Evolutionary conservation across 768 basidiomycete genomes (phyloP).

Genomic region (Grammothele lineata): DNA sequence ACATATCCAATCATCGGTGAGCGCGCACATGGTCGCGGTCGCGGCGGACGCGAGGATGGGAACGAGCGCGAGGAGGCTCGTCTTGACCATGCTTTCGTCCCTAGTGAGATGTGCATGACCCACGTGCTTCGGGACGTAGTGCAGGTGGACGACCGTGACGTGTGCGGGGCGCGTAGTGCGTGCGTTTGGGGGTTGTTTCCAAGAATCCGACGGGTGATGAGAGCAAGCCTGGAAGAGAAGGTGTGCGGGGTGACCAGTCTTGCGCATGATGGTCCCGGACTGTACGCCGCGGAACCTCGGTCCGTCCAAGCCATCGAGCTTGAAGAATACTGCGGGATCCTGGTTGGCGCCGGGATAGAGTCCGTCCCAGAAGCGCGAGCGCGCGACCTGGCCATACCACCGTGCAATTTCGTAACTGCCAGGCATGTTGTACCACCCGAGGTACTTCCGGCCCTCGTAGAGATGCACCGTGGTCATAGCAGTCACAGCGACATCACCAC

Average conservation of each 20-base stretch:
- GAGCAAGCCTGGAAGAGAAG: no score
- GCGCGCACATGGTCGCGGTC: slow-evolving; percentile 2
- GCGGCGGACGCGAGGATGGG: slow-evolving; percentile 7
- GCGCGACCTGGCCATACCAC: slow-evolving; percentile 8
- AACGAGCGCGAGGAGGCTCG: no score
- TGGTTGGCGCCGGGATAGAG: neutral
- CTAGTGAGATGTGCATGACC: no score
- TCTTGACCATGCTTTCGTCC: no score
- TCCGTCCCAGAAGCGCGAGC: slow-evolving; percentile 4
- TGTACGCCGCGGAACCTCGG: neutral
- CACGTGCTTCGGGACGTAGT: no score
- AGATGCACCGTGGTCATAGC: slow-evolving; percentile 10
- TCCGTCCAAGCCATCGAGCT: neutral
- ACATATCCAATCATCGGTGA: slow-evolving; percentile 9
- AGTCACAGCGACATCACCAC: slow-evolving; percentile 6
- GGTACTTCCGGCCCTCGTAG: slow-evolving; percentile 7
- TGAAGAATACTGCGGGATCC: neutral
- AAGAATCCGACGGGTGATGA: no score
- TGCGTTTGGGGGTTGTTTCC: no score
- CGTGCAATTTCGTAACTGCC: slow-evolving; percentile 10
- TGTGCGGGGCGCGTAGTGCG: no score
- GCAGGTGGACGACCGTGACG: no score
- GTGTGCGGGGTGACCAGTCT: no score
- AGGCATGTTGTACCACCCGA: slow-evolving; percentile 12
- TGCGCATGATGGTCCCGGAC: neutral